A percentile compares a stretch with the other conserved stretches of the same genome.
Evolutionary conservation across 371 early-diverging fungal species (phyloP).

Genomic region (Dichotomocladium elegans): DNA sequence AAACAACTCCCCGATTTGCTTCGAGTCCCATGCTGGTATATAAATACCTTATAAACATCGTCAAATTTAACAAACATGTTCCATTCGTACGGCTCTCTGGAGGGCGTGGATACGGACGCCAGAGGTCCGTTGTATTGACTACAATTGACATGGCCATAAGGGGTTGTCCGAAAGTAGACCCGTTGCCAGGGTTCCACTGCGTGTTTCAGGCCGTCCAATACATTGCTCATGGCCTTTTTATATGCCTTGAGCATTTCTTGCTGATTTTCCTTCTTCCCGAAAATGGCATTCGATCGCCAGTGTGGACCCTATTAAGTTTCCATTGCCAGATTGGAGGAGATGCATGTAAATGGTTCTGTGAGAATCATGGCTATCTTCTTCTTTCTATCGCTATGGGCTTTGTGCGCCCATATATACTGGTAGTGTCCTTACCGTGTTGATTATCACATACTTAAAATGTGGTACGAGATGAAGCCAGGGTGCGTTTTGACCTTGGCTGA

Average conservation of each 20-base stretch:
- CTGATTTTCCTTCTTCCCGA: constrained; percentile 23
- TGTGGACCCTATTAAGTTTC: constrained; percentile 37
- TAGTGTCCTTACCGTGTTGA: constrained; percentile 38
- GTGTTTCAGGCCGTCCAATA: constrained; percentile 22
- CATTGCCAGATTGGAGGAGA: background rate
- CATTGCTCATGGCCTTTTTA: constrained; percentile 17
- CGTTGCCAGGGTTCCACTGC: constrained; percentile 22
- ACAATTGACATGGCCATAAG: constrained; percentile 37
- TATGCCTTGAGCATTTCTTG: constrained; percentile 29
- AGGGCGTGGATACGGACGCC: background rate
- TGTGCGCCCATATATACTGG: too few relatives aligned
- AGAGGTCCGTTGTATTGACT: constrained; percentile 27
- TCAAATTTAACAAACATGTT: constrained; percentile 34
- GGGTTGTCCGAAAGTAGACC: constrained; percentile 34
- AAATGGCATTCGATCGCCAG: constrained; percentile 36
- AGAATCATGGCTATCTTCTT: too few relatives aligned
- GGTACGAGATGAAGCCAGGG: constrained; percentile 34
- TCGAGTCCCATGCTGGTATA: background rate
- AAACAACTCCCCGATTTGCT: too few relatives aligned
- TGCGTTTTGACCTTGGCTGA: constrained; percentile 32
- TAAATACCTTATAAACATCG: constrained; percentile 23
- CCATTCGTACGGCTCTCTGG: constrained; percentile 32
- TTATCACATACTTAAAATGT: constrained; percentile 29
- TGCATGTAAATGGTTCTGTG: too few relatives aligned
- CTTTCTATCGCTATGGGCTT: too few relatives aligned